These are phyloP conservation scores for Aspergillus terreus DNA, from an alignment of 2,329 filamentous ascomycete genomes.

Conservation along the genomic window DNA sequence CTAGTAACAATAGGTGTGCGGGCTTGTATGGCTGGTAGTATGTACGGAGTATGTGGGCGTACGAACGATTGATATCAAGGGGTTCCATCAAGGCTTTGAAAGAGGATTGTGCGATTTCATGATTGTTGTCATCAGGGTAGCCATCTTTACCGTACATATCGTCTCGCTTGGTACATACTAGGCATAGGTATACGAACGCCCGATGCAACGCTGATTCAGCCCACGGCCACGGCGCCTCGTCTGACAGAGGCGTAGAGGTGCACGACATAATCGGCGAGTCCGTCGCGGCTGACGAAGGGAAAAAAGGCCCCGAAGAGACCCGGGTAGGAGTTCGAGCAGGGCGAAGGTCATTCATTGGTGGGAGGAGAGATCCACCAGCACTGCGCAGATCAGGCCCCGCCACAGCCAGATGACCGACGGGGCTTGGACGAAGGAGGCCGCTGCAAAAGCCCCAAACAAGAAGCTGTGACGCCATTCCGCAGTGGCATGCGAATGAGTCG, in stretches of 20 bases:
- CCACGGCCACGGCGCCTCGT: background rate
- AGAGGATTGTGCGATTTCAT: no score
- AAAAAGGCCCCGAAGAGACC: conserved; percentile 12
- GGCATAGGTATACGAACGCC: no score
- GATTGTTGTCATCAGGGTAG: no score
- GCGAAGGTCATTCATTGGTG: conserved; percentile 7
- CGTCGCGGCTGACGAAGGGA: background rate
- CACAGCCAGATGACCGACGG: conserved; percentile 3
- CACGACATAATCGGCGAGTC: background rate
- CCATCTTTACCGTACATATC: no score
- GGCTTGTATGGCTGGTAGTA: no score
- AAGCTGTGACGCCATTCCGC: conserved; percentile 22
- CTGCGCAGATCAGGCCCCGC: conserved; percentile 12
- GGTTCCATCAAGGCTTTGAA: no score
- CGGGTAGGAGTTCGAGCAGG: conserved; percentile 4
- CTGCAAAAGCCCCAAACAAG: conserved; percentile 20
- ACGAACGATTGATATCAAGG: background rate
- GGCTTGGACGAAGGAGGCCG: background rate
- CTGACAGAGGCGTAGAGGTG: no score
- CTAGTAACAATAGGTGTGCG: background rate
- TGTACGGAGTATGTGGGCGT: no score
- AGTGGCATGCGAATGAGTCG: conserved; percentile 8
- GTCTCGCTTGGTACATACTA: no score
- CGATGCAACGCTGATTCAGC: background rate
- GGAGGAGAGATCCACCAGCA: conserved; percentile 9